Conservation (phyloP, 345 rosid genomes). For the Rubroshorea leprosula region DNA sequence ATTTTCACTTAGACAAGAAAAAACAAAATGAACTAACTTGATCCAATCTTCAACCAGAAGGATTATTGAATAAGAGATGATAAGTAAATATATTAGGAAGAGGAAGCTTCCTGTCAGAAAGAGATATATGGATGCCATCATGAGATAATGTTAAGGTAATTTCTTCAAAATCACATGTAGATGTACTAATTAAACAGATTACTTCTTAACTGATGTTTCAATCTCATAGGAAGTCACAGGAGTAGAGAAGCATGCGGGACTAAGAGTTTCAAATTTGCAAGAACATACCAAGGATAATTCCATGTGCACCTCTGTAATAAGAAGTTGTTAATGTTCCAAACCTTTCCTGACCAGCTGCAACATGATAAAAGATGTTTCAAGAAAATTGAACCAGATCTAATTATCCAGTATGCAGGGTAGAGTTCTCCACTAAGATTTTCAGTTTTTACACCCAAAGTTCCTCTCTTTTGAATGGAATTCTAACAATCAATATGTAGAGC, state of each 20-base stretch:
- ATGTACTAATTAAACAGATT: too few relatives aligned
- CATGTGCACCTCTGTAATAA: constrained; percentile 92
- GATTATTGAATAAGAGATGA: neutral
- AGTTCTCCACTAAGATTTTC: too few relatives aligned
- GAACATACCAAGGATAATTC: constrained; percentile 82
- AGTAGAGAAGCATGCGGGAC: neutral
- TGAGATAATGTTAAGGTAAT: too few relatives aligned
- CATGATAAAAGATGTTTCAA: neutral
- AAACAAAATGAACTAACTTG: neutral
- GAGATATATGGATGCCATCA: neutral
- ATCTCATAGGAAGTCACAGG: neutral
- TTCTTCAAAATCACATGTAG: too few relatives aligned
- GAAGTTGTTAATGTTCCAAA: constrained; percentile 80
- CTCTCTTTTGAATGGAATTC: too few relatives aligned
- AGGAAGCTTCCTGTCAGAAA: neutral
- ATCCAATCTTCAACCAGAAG: neutral
- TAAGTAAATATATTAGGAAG: neutral
- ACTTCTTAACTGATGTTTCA: too few relatives aligned
- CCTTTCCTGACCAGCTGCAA: constrained; percentile 95
- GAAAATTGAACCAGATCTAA: neutral
- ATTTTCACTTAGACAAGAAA: neutral
- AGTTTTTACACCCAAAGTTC: too few relatives aligned
- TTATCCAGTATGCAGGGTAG: too few relatives aligned
- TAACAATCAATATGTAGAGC: too few relatives aligned
- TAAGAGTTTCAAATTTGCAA: neutral